phyloP scores from a whole-genome alignment of 768 basidiomycete species.

The Cytidiella melzeri region DNA sequence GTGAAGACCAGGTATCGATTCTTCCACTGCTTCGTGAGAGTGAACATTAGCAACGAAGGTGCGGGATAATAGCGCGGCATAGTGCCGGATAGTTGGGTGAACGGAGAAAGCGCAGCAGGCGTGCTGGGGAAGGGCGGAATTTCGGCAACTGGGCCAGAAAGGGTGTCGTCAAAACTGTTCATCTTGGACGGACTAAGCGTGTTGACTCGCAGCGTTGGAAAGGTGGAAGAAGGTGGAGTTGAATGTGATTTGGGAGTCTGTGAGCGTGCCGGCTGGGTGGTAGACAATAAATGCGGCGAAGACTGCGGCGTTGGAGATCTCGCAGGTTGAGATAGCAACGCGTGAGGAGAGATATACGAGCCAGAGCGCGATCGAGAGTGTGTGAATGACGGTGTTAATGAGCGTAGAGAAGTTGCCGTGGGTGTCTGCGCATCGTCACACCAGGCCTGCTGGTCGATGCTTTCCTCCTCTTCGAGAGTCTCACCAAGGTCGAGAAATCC shows the following conservation, averaged over 20 bases:
- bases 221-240: conserved; percentile 4
- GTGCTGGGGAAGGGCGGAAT: conserved; percentile 64
- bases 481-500: conserved; percentile 19
- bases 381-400: conserved; percentile 8
- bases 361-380: conserved; percentile 12
- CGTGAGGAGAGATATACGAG: conserved; percentile 6
- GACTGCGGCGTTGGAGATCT: conserved; percentile 8
- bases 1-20: conserved; percentile 53
- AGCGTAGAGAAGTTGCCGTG: background rate
- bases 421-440: conserved; percentile 7
- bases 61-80: conserved; percentile 68
- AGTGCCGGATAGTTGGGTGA: conserved; percentile 44
- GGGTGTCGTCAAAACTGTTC: conserved; percentile 8
- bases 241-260: conserved; percentile 3
- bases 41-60: conserved; percentile 61
- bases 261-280: background rate
- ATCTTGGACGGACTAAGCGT: conserved; percentile 9
- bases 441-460: conserved; percentile 30
- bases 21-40: conserved; percentile 72
- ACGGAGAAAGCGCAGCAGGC: conserved; percentile 42
- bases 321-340: background rate
- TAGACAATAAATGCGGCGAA: background rate
- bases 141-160: conserved; percentile 8
- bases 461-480: conserved; percentile 26
- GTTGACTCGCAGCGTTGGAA: background rate